phyloP scores from a whole-genome alignment of 257 asterid genomes.

The Cynanchum wilfordii region DNA sequence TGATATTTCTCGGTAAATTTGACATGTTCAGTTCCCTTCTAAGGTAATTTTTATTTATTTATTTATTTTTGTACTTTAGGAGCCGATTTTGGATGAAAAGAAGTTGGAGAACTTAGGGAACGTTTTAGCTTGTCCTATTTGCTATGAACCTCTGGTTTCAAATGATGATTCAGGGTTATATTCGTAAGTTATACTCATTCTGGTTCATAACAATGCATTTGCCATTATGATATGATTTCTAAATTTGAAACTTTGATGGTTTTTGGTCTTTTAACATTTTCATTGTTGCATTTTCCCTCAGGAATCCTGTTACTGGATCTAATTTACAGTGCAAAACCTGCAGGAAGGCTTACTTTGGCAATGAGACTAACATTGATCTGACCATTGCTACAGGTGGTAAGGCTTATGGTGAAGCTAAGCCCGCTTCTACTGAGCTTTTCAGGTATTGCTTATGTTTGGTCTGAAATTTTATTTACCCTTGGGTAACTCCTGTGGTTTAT shows the following conservation, averaged over 20 bases:
- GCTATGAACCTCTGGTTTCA: slow-evolving; percentile 44
- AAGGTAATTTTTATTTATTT: neutral
- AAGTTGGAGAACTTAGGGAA: slow-evolving; percentile 35
- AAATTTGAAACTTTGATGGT: neutral
- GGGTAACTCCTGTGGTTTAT: neutral
- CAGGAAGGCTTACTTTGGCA: slow-evolving; percentile 54
- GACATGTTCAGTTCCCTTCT: neutral
- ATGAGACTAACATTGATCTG: slow-evolving; percentile 58
- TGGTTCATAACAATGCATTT: neutral
- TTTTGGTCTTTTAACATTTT: slow-evolving; percentile 2
- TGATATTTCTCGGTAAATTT: neutral
- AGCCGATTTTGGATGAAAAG: slow-evolving; percentile 38
- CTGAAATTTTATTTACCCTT: neutral
- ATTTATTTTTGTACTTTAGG: slow-evolving; percentile 26
- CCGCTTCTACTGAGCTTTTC: slow-evolving; percentile 75
- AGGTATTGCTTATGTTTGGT: slow-evolving; percentile 32
- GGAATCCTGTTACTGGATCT: slow-evolving; percentile 44
- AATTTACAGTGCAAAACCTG: slow-evolving; percentile 57
- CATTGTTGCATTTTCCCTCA: slow-evolving; percentile 21
- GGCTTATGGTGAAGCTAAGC: slow-evolving; percentile 60
- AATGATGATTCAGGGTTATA: slow-evolving; percentile 32
- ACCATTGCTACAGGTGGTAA: slow-evolving; percentile 53
- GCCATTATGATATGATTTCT: slow-evolving; percentile 6
- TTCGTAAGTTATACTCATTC: slow-evolving; percentile 37
- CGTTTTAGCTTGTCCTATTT: slow-evolving; percentile 78